A percentile compares a stretch with the other conserved stretches of the same genome.
phyloP scores from a whole-genome alignment of 1,284 basidiomycete species.

The Pyrrhoderma lamaoense region DNA sequence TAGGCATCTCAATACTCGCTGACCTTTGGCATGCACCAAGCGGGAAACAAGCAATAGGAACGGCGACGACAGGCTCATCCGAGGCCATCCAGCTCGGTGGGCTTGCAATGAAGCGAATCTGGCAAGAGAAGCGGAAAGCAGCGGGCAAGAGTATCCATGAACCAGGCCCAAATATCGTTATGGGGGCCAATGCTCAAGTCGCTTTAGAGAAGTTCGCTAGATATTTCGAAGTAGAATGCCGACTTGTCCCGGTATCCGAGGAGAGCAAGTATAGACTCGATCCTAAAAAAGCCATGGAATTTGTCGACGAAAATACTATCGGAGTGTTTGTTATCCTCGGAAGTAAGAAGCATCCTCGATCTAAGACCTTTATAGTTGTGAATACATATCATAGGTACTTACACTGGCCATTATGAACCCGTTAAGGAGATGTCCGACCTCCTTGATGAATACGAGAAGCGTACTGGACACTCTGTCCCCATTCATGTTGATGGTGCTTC shows the following conservation, averaged over 20 bases:
- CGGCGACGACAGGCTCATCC: constrained; percentile 89
- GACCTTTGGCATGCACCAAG: constrained; percentile 88
- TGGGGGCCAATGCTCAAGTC: constrained; percentile 82
- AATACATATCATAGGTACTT: constrained; percentile 46
- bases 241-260: constrained; percentile 71
- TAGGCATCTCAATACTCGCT: constrained; percentile 75
- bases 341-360: constrained; percentile 35
- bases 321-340: constrained; percentile 77
- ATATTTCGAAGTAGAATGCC: constrained; percentile 85
- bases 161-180: constrained; percentile 72
- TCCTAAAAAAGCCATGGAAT: constrained; percentile 79
- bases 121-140: constrained; percentile 86
- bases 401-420: constrained; percentile 91
- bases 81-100: constrained; percentile 93
- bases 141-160: constrained; percentile 82
- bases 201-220: constrained; percentile 88
- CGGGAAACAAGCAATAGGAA: constrained; percentile 70
- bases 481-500: constrained; percentile 85
- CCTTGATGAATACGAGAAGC: constrained; percentile 80
- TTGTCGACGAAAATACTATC: constrained; percentile 89
- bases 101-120: constrained; percentile 89
- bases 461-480: constrained; percentile 73
- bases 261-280: constrained; percentile 80
- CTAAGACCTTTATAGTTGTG: constrained; percentile 2
- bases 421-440: constrained; percentile 83